Conservation (phyloP, 2,329 filamentous ascomycete genomes). For the Trichoderma sp. region DNA sequence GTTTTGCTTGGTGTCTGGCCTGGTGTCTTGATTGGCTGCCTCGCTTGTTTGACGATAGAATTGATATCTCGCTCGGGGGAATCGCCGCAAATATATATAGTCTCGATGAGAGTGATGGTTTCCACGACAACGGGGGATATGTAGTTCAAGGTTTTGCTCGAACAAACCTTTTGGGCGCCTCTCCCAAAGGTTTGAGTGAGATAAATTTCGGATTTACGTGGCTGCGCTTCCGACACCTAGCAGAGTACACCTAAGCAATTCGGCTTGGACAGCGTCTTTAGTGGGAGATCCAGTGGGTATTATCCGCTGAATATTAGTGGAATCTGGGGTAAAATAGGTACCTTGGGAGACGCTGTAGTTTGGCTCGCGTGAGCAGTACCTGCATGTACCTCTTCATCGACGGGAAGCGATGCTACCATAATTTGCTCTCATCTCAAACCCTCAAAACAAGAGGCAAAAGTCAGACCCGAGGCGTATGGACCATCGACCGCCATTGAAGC, state of each 20-base stretch:
- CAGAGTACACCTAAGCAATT: background rate
- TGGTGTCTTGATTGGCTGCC: background rate
- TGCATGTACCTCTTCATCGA: background rate
- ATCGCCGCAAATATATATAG: background rate
- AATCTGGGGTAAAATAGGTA: slow-evolving; percentile 16
- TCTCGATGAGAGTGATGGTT: background rate
- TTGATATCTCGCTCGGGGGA: background rate
- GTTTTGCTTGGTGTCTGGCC: background rate
- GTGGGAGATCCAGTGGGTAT: slow-evolving; percentile 14
- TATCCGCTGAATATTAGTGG: slow-evolving; percentile 15
- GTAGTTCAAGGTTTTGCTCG: background rate
- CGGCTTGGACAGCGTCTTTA: background rate
- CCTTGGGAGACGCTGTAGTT: slow-evolving; percentile 5
- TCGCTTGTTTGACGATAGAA: background rate
- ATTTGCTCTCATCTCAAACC: background rate
- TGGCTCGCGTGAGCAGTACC: slow-evolving; percentile 7
- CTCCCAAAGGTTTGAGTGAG: background rate
- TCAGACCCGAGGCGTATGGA: background rate
- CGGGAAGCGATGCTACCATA: background rate
- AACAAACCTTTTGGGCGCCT: background rate
- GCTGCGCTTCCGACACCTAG: slow-evolving; percentile 16
- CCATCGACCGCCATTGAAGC: background rate
- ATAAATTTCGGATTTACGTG: slow-evolving; percentile 17
- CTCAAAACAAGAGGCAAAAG: background rate
- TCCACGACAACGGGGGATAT: background rate